These are phyloP conservation scores for Fusarium siculi DNA, from an alignment of 2,329 filamentous ascomycete species.

Conservation along the genomic window DNA sequence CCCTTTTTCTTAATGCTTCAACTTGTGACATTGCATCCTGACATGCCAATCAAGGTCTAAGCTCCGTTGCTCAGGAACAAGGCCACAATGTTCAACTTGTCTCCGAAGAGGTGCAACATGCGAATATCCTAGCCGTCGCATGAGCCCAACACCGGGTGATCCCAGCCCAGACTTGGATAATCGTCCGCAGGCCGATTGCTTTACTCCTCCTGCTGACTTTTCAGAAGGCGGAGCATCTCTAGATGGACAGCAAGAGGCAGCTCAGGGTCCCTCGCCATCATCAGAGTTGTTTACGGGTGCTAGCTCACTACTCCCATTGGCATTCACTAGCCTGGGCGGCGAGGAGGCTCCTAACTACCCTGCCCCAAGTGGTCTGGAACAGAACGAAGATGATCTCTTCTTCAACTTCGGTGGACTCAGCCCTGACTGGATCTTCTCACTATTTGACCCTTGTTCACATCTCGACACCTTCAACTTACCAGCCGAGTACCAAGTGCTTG, in stretches of 20 bases:
- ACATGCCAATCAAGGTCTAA: background rate
- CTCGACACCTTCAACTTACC: background rate
- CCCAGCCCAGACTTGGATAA: background rate
- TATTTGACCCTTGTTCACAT: background rate
- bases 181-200: background rate
- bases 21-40: background rate
- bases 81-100: background rate
- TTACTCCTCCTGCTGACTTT: background rate
- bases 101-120: background rate
- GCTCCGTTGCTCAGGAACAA: background rate
- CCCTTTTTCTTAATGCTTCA: background rate
- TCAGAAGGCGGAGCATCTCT: background rate
- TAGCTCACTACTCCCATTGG: background rate
- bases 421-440: background rate
- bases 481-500: background rate
- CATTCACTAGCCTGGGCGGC: background rate
- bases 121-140: background rate
- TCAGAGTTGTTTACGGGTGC: background rate
- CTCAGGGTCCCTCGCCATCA: background rate
- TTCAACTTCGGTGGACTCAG: background rate
- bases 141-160: background rate
- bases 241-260: background rate
- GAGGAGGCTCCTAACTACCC: background rate
- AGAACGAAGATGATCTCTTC: background rate
- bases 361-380: background rate